Conservation (phyloP, 2,329 filamentous ascomycete genomes). For the Pseudofabraea citricarpa region DNA sequence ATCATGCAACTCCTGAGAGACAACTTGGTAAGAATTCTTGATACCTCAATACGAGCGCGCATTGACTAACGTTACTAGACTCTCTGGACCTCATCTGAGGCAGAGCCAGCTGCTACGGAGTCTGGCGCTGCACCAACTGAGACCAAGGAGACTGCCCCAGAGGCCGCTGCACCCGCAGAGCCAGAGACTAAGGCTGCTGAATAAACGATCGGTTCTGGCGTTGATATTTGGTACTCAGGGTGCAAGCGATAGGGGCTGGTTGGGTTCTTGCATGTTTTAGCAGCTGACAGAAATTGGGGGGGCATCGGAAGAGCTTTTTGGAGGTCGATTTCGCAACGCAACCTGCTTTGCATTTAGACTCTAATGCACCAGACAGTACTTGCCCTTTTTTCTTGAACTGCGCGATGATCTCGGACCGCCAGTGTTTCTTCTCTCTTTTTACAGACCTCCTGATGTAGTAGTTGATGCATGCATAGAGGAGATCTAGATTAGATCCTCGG, state of each 20-base stretch:
- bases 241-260: constrained; percentile 23
- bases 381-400: constrained; percentile 15
- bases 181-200: constrained; percentile 25
- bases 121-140: constrained; percentile 51
- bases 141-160: constrained; percentile 44
- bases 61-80: constrained; percentile 53
- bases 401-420: constrained; percentile 7
- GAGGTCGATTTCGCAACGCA: constrained; percentile 24
- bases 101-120: constrained; percentile 68
- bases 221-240: constrained; percentile 27
- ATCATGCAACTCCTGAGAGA: constrained; percentile 99
- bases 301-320: constrained; percentile 22
- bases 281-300: constrained; percentile 19
- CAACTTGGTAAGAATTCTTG: constrained; percentile 56
- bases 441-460: constrained; percentile 8
- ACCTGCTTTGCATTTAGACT: constrained; percentile 24
- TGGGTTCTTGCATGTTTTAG: constrained; percentile 26
- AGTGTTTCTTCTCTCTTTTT: constrained; percentile 11
- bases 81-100: constrained; percentile 98
- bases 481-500: constrained; percentile 10
- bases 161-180: constrained; percentile 43
- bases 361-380: constrained; percentile 26
- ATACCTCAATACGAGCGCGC: not conserved
- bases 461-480: constrained; percentile 10
- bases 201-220: constrained; percentile 26